Evolutionary conservation across 345 rosid genomes (phyloP), one percentile per base, ranked within the genome.

Genomic region (Brassica nigra): DNA sequence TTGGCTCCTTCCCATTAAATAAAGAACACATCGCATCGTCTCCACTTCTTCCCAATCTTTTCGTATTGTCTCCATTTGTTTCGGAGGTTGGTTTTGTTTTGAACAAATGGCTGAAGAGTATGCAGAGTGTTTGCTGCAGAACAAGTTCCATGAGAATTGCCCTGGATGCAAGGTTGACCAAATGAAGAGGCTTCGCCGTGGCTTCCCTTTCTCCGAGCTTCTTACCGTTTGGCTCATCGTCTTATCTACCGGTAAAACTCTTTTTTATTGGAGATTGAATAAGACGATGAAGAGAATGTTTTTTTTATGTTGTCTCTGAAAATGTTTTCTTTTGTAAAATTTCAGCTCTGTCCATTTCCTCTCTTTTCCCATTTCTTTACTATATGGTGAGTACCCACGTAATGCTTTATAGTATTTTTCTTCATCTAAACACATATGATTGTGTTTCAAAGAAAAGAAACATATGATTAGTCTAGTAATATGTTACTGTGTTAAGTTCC

Each of bases 341-440:
- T 85, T 83, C 93, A 95, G 99, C 94, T 16, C 83, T 92, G 83
- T 96, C 99, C 6, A 87, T 91, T 81, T 91, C 97, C 20, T 89
- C 96, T 71, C 89, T 95, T 14, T 95, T 95, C 75, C 98, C 99
- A 0, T 95, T 90, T 70, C 87, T 95, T 70, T 95, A 95, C 68
- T 95, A 90, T 82, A 90, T 92, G 98, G 98, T 92, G 76, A 90
- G 97, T 81, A 73, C 37, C 36, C 37, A 36, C 59, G 8, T 37
- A 58, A 52, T 14, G 18, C 8, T 33, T 62, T 1, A 14, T 12
- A 28, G 28, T 75, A 52, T 1, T 37, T 16, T 58, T 14, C 54
- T 44, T 16, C 2, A 44, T 4, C 9, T 29, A 4, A 4, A 23
- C 10, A 23, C n/a, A n/a, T n/a, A n/a, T n/a, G n/a, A n/a, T n/a